These are phyloP conservation scores for Exophiala lecanii-corni DNA, from an alignment of 2,329 filamentous ascomycete species.

Conservation along the genomic window DNA sequence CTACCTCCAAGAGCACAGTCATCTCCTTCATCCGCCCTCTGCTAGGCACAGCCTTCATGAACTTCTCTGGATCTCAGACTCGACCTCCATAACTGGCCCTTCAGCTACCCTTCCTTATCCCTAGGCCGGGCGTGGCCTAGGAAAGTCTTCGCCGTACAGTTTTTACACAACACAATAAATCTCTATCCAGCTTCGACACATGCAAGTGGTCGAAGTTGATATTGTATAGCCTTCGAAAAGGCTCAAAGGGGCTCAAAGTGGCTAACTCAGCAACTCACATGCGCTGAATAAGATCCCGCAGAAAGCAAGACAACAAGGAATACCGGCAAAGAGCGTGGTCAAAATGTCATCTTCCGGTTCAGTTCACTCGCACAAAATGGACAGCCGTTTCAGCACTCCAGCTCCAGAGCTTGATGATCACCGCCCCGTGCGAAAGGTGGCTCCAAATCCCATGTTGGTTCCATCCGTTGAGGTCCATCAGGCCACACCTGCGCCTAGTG, in stretches of 20 bases:
- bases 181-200: no score
- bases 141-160: slow-evolving; percentile 3
- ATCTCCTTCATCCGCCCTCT: slow-evolving; percentile 80
- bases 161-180: not conserved
- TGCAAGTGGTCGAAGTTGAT: no score
- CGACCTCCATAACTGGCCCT: slow-evolving; percentile 85
- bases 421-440: slow-evolving; percentile 43
- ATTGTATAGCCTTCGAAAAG: no score
- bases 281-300: slow-evolving; percentile 8
- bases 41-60: slow-evolving; percentile 86
- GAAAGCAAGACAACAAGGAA: no score
- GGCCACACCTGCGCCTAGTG: slow-evolving; percentile 29
- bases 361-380: slow-evolving; percentile 57
- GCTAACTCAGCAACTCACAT: slow-evolving; percentile 5
- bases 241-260: slow-evolving; percentile 17
- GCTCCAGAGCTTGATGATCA: slow-evolving; percentile 77
- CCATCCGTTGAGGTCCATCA: slow-evolving; percentile 23
- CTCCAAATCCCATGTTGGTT: slow-evolving; percentile 40
- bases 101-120: slow-evolving; percentile 1
- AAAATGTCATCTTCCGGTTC: slow-evolving; percentile 48
- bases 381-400: slow-evolving; percentile 60
- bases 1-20: slow-evolving; percentile 69
- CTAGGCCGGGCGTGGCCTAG: slow-evolving; percentile 14
- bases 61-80: slow-evolving; percentile 94
- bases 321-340: slow-evolving; percentile 7